Conservation (phyloP, 805 yeast genomes). For the Candida incommunis region DNA sequence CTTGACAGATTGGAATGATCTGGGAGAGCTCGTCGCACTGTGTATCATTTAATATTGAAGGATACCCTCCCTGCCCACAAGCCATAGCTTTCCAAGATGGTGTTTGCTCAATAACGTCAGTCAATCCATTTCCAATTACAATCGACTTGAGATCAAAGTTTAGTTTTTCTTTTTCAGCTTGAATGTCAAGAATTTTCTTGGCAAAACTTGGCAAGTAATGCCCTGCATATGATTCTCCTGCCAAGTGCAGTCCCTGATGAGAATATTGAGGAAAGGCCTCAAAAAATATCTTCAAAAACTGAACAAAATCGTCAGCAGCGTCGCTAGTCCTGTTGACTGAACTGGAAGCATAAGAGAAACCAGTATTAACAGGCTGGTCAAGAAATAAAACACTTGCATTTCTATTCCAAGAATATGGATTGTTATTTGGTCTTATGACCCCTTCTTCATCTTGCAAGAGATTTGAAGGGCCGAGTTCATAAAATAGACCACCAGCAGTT, state of each 20-base stretch:
- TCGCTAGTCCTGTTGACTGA: constrained; percentile 50
- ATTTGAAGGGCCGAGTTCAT: constrained; percentile 65
- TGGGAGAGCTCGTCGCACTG: constrained; percentile 58
- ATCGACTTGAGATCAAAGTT: constrained; percentile 58
- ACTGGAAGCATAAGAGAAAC: constrained; percentile 42
- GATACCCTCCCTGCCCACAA: constrained; percentile 81
- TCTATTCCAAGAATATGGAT: constrained; percentile 65
- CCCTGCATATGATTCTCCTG: constrained; percentile 79
- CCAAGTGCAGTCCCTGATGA: constrained; percentile 48
- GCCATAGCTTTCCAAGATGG: constrained; percentile 84
- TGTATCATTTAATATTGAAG: constrained; percentile 59
- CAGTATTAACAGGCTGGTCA: constrained; percentile 75
- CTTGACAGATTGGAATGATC: constrained; percentile 57
- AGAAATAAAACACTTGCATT: constrained; percentile 70
- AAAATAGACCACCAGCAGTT: constrained; percentile 64
- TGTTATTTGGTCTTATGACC: constrained; percentile 34
- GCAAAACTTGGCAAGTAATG: constrained; percentile 80
- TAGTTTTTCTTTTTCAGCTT: constrained; percentile 13
- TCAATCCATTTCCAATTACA: constrained; percentile 81
- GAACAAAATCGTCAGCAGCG: constrained; percentile 66
- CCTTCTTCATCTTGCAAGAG: constrained; percentile 26
- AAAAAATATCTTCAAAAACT: constrained; percentile 61
- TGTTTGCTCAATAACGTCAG: constrained; percentile 72
- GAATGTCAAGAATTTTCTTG: constrained; percentile 48
- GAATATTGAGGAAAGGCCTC: constrained; percentile 44